phyloP scores from a whole-genome alignment of 495 filamentous ascomycete species.

The Physcia stellaris region DNA sequence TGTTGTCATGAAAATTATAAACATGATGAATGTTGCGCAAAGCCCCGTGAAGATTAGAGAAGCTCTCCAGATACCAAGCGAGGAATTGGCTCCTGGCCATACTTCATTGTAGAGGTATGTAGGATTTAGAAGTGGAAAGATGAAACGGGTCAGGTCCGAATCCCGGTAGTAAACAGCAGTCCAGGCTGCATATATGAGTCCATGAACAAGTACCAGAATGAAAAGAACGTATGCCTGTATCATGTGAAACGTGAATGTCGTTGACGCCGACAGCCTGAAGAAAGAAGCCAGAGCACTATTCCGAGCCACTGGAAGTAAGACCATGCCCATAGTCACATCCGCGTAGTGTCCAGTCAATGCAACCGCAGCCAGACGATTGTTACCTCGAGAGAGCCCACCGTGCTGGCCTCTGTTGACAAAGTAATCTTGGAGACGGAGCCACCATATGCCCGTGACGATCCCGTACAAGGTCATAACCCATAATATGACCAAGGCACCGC shows the following conservation, averaged over 20 bases:
- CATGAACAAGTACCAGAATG: slow-evolving; percentile 16
- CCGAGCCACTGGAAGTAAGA: slow-evolving; percentile 18
- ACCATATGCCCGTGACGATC: slow-evolving; percentile 19
- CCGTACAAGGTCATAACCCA: slow-evolving; percentile 20
- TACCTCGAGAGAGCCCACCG: slow-evolving; percentile 12
- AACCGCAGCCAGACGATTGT: slow-evolving; percentile 16
- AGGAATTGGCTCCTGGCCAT: slow-evolving; percentile 19
- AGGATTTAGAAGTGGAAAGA: slow-evolving; percentile 20
- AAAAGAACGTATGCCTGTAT: slow-evolving; percentile 20
- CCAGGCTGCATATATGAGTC: slow-evolving; percentile 19
- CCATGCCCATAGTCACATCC: slow-evolving; percentile 24
- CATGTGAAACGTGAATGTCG: slow-evolving; percentile 20
- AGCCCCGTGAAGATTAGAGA: slow-evolving; percentile 21
- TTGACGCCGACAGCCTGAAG: slow-evolving; percentile 19
- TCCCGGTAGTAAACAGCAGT: slow-evolving; percentile 11
- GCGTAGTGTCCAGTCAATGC: slow-evolving; percentile 19
- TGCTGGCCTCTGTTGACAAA: slow-evolving; percentile 10
- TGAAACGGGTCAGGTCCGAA: slow-evolving; percentile 1
- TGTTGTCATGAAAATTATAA: slow-evolving; percentile 16
- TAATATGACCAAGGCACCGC: slow-evolving; percentile 13
- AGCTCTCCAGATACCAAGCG: slow-evolving; percentile 21
- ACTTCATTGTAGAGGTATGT: slow-evolving; percentile 19
- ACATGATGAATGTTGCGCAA: slow-evolving; percentile 12
- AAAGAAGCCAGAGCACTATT: slow-evolving; percentile 22
- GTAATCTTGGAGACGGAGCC: slow-evolving; percentile 16